These are phyloP conservation scores for Drosera capensis DNA, from an alignment of 148 eudicot species.

Conservation along the genomic window DNA sequence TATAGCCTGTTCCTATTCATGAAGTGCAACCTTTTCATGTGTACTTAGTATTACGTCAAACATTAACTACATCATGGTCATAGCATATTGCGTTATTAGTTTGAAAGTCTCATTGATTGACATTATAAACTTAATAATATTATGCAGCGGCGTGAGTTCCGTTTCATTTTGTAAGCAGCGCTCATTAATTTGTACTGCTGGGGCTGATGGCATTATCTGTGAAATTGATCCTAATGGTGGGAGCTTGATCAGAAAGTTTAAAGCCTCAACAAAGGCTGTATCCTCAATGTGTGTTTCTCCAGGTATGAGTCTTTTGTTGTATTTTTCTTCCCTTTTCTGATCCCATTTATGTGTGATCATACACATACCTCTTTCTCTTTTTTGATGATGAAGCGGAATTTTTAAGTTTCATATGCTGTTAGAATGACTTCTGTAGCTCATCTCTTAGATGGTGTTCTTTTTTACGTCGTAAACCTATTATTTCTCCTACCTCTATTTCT, in stretches of 20 bases:
- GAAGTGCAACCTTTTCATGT: no score
- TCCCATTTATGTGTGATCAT: not conserved
- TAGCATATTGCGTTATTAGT: no score
- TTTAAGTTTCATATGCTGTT: no score
- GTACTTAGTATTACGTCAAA: no score
- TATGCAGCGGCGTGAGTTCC: slow-evolving; percentile 67
- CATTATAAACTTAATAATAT: not conserved
- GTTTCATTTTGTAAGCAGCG: slow-evolving; percentile 39
- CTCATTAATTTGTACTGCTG: slow-evolving; percentile 63
- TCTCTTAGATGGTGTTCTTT: no score
- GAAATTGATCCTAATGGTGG: slow-evolving; percentile 68
- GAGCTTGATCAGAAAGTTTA: slow-evolving; percentile 59
- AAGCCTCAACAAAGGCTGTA: slow-evolving; percentile 73
- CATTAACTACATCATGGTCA: no score
- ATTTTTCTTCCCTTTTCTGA: not conserved
- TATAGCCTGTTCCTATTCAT: no score
- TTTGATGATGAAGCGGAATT: no score
- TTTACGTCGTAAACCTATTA: no score
- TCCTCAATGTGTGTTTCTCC: slow-evolving; percentile 73
- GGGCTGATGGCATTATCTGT: slow-evolving; percentile 84
- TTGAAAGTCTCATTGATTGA: not conserved
- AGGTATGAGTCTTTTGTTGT: slow-evolving; percentile 25
- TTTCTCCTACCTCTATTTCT: no score
- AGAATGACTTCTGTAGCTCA: no score
- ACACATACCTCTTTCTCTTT: not conserved